phyloP scores from a whole-genome alignment of 805 yeast genomes.

The Danielia reshetovae region DNA sequence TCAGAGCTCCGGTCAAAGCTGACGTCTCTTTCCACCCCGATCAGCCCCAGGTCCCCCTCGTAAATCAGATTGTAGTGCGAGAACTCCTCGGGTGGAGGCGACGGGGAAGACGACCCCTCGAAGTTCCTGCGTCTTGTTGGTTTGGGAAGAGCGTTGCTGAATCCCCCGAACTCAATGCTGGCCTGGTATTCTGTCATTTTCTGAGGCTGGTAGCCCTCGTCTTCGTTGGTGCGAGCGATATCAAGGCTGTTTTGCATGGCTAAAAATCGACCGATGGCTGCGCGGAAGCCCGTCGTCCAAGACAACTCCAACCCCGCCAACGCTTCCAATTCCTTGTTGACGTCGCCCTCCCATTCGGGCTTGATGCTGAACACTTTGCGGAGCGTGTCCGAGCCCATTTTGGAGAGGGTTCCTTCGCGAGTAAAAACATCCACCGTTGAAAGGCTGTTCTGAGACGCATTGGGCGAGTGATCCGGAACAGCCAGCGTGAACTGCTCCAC shows the following conservation, averaged over 20 bases:
- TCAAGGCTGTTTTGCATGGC: slow-evolving; percentile 27
- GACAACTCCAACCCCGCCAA: slow-evolving; percentile 24
- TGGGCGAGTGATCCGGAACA: neutral
- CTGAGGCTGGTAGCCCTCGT: slow-evolving; percentile 28
- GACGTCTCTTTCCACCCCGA: no score
- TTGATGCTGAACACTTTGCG: slow-evolving; percentile 20
- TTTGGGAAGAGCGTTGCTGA: slow-evolving; percentile 24
- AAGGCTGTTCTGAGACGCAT: neutral
- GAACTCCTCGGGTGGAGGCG: slow-evolving; percentile 1
- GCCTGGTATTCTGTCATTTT: slow-evolving; percentile 34
- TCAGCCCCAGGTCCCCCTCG: no score
- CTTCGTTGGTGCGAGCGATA: slow-evolving; percentile 19
- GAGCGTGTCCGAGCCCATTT: slow-evolving; percentile 23
- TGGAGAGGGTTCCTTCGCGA: slow-evolving; percentile 28
- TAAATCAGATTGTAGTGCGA: no score
- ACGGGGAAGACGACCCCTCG: neutral
- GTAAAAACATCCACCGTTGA: slow-evolving; percentile 19
- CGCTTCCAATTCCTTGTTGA: slow-evolving; percentile 23
- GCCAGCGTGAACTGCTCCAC: slow-evolving; percentile 13
- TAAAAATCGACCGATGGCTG: slow-evolving; percentile 28
- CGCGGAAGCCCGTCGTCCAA: slow-evolving; percentile 29
- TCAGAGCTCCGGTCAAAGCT: no score
- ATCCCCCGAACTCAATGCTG: slow-evolving; percentile 38
- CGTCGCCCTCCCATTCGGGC: slow-evolving; percentile 35
- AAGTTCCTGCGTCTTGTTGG: slow-evolving; percentile 2